Conservation (phyloP, 768 basidiomycete genomes). For the Lepiota brunneoincarnata region DNA sequence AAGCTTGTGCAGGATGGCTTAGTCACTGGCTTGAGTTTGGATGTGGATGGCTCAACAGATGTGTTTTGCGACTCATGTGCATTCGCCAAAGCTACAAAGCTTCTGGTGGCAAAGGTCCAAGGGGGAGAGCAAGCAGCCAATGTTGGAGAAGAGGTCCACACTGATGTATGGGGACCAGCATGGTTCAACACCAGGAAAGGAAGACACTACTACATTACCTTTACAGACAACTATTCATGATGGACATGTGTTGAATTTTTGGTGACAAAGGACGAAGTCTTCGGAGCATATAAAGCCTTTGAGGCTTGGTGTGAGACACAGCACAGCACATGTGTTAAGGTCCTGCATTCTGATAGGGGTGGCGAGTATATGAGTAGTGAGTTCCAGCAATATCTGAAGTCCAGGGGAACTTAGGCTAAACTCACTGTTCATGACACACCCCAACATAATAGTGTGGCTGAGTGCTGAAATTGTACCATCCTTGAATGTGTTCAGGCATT, state of each 20-base stretch:
- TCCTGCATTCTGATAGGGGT: too few relatives aligned
- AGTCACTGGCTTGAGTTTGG: constrained; percentile 30
- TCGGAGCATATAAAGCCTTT: constrained; percentile 21
- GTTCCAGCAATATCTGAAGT: too few relatives aligned
- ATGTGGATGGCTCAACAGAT: constrained; percentile 15
- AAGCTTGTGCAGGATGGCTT: constrained; percentile 21
- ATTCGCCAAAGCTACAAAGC: constrained; percentile 30
- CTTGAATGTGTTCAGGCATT: too few relatives aligned
- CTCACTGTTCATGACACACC: too few relatives aligned
- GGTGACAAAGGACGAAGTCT: constrained; percentile 13
- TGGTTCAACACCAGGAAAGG: constrained; percentile 16
- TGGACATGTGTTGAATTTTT: constrained; percentile 19
- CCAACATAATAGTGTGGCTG: too few relatives aligned
- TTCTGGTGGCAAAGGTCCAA: constrained; percentile 24
- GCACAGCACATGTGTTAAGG: too few relatives aligned
- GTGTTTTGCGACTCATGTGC: constrained; percentile 7
- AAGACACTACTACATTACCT: constrained; percentile 26
- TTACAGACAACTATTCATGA: constrained; percentile 33
- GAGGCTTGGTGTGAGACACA: too few relatives aligned
- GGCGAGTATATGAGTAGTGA: too few relatives aligned
- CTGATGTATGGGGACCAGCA: constrained; percentile 39
- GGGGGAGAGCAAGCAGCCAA: constrained; percentile 20
- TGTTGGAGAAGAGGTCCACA: constrained; percentile 23
- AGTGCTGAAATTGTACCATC: too few relatives aligned
- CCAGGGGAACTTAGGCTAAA: too few relatives aligned